phyloP scores from a whole-genome alignment of 129 eudicot species.

The Lactuca sativa region DNA sequence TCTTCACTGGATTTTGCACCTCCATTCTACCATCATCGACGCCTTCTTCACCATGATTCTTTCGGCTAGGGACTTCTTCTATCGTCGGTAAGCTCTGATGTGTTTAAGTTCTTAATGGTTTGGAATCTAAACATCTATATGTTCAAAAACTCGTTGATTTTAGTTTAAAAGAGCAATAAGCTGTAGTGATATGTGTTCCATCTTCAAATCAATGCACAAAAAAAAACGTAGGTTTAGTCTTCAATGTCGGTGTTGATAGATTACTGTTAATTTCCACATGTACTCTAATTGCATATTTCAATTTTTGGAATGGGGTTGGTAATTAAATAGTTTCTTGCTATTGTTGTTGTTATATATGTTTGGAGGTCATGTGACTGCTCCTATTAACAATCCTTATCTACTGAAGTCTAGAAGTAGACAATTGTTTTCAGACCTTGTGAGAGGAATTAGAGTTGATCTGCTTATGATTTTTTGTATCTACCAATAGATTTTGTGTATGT shows the following conservation, averaged over 20 bases:
- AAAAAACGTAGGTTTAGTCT: background rate
- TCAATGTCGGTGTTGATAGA: slow-evolving; percentile 2
- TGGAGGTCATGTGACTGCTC: slow-evolving; percentile 70
- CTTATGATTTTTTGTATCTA: too few species aligned
- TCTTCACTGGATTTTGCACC: too few species aligned
- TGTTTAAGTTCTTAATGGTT: background rate
- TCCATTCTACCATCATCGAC: too few species aligned
- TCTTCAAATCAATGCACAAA: too few species aligned
- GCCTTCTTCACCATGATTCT: too few species aligned
- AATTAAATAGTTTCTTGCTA: background rate
- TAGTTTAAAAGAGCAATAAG: slow-evolving; percentile 4
- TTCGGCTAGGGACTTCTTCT: too few species aligned
- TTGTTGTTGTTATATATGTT: slow-evolving; percentile 72
- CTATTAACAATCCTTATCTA: slow-evolving; percentile 85
- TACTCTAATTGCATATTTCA: slow-evolving; percentile 34
- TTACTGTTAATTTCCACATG: slow-evolving; percentile 16
- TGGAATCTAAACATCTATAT: slow-evolving; percentile 14
- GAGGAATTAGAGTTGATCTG: slow-evolving; percentile 17
- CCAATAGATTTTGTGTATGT: too few species aligned
- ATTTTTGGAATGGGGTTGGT: slow-evolving; percentile 4
- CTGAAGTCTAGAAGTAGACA: slow-evolving; percentile 92
- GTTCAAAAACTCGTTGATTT: background rate
- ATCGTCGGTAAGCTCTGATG: too few species aligned
- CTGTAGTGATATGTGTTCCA: slow-evolving; percentile 15
- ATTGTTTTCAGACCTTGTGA: slow-evolving; percentile 68